Evolutionary conservation across 2,329 filamentous ascomycete species (phyloP), one percentile per base, ranked within the genome.

Genomic region (Cladosporium phlei): DNA sequence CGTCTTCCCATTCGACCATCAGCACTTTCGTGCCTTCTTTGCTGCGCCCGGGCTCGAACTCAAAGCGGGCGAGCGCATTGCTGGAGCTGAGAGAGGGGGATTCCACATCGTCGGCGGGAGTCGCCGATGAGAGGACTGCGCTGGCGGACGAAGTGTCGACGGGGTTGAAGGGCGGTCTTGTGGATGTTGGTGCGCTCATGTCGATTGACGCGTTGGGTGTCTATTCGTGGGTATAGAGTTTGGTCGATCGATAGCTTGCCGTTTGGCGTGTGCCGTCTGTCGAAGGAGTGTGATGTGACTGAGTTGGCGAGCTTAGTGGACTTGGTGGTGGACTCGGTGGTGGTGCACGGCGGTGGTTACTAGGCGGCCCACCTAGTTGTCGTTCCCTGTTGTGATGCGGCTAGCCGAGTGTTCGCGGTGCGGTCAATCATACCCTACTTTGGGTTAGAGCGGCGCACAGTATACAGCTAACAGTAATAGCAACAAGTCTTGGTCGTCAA

Each of bases 1-100:
- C 76, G 43, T 83, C 79, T 62, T 87, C 82, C 89, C 89, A 95
- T 66, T 95, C 88, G 29, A 95, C 83, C 88, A 95, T 93, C 57
- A 95, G 72, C 53, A 95, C 83, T 71, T 95, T 95, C 52, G 88
- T 94, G 30, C 88, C 88, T 54, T 90, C 85, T 38, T 56, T 73
- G 39, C 81, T 85, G 63, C 78, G 79, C 27, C 82, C 84, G 0
- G 79, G 74, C 67, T 90, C 85, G 62, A 95, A 94, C 65, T 95
- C 89, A 67, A 94, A 95, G 49, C 89, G 83, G 35, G 88, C 85
- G 35, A 88, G 73, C n/a, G 83, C 83, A 47, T 76, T 78, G 37
- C 60, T 74, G 60, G 62, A 70, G 43, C 70, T 73, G 48, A 73
- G 65, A 53, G 69, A 70, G 22, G 72, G 72, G 24, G 69, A 72